phyloP scores from a whole-genome alignment of 257 asterid species.

The Verbena officinalis region DNA sequence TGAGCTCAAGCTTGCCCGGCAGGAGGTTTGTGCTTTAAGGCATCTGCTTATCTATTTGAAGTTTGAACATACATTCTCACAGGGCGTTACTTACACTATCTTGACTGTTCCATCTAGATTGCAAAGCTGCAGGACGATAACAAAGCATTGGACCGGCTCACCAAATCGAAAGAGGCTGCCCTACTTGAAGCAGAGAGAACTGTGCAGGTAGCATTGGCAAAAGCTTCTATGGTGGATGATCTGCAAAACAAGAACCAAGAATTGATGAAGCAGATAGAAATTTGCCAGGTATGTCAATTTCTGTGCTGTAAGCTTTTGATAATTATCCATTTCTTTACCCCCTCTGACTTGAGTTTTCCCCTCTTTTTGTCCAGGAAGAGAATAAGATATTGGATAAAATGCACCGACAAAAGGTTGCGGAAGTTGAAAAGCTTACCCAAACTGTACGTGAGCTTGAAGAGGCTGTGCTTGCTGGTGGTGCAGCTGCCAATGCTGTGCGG shows the following conservation, averaged over 20 bases:
- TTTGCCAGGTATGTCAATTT: slow-evolving; percentile 70
- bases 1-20: slow-evolving; percentile 94
- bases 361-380: slow-evolving; percentile 71
- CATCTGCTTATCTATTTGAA: slow-evolving; percentile 24
- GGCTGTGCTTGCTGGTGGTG: slow-evolving; percentile 99
- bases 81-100: slow-evolving; percentile 29
- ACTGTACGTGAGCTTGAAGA: slow-evolving; percentile 98
- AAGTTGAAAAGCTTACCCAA: slow-evolving; percentile 96
- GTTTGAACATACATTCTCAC: slow-evolving; percentile 16
- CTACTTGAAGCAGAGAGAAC: slow-evolving; percentile 95
- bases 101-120: slow-evolving; percentile 52
- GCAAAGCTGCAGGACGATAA: slow-evolving; percentile 96
- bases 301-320: slow-evolving; percentile 10
- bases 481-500: slow-evolving; percentile 98
- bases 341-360: slow-evolving; percentile 11
- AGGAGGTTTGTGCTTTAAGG: slow-evolving; percentile 62
- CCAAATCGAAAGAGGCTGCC: slow-evolving; percentile 98
- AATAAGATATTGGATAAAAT: slow-evolving; percentile 90
- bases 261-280: slow-evolving; percentile 95
- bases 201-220: slow-evolving; percentile 87
- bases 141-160: slow-evolving; percentile 92
- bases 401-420: slow-evolving; percentile 97
- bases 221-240: slow-evolving; percentile 99
- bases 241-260: slow-evolving; percentile 98
- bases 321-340: slow-evolving; percentile 8